Base-by-base conservation (phyloP, 768 basidiomycete species). In the Suillus placidus region DNA sequence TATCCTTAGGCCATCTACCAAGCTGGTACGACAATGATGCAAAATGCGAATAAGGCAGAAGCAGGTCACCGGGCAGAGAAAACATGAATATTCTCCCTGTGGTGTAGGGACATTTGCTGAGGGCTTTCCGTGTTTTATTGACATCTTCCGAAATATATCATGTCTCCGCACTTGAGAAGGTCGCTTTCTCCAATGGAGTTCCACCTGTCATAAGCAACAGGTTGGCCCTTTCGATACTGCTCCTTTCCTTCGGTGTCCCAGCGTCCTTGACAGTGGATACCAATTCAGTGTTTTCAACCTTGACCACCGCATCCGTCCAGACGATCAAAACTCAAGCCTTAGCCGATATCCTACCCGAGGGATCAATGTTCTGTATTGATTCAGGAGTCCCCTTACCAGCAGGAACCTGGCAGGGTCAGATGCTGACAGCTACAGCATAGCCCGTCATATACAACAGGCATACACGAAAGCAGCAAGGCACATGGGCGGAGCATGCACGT, bases 151-250 rank as follows among this genome's bases (percentile, higher is more conserved):
- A 97, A 95, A 72, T 95, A 93, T 7, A 95, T 82, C 6, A 83
- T 89, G 1, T 93, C 94, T 20, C 80, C 74, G 63, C 95, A 93
- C 74, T 96, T 95, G 51, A 96, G 77, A 30, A 96, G 82, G 75
- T 95, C 94, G 1, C 87, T 88, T 2, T 93, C 85, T 0, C 94
- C 94, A 94, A 96, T 95, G 1, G 92, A 94, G 94, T 95, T 5
- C 94, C 94, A 10, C 94, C 94, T 2, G 94, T 97, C 0, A 92
- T 91, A 16, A 96, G 77, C 14, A 96, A 73, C 9, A 96, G 75
- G 71, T 95, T 94, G 0, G 92, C 90, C 20, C 74, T 71, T 42
- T 83, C 79, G 8, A 92, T 78, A 0, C 89, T 92, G 91, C 4
- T 87, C 67, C 88, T 82, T 80, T 75, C 95, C 93, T 71, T 95